These are phyloP conservation scores for Xylaria sp. DNA, from an alignment of 2,329 filamentous ascomycete genomes.

Conservation along the genomic window DNA sequence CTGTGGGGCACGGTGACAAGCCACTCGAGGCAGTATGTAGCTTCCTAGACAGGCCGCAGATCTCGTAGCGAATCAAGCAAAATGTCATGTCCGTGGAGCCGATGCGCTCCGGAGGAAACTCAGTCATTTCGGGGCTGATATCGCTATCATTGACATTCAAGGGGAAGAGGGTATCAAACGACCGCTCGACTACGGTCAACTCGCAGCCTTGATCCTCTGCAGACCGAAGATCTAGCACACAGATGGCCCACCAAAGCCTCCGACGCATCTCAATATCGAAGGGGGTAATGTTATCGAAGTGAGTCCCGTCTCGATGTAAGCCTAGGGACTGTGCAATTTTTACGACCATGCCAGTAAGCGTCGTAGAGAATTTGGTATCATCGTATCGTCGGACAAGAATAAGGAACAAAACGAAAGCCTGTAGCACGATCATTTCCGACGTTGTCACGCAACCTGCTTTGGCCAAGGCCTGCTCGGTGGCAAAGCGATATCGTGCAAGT, in stretches of 20 bases:
- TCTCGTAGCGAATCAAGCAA: constrained; percentile 51
- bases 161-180: constrained; percentile 60
- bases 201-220: constrained; percentile 65
- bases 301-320: constrained; percentile 62
- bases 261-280: constrained; percentile 69
- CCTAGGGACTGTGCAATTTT: constrained; percentile 60
- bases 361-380: constrained; percentile 63
- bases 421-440: constrained; percentile 63
- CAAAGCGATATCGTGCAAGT: constrained; percentile 56
- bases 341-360: constrained; percentile 66
- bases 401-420: constrained; percentile 66
- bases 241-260: constrained; percentile 66
- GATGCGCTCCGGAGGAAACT: constrained; percentile 52
- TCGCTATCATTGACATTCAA: constrained; percentile 64
- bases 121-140: constrained; percentile 53
- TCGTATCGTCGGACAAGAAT: constrained; percentile 58
- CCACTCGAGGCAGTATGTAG: constrained; percentile 47
- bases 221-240: constrained; percentile 63
- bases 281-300: constrained; percentile 57
- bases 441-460: constrained; percentile 66
- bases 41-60: constrained; percentile 48
- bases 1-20: constrained; percentile 41
- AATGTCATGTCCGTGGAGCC: constrained; percentile 61
- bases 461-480: constrained; percentile 64
- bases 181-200: constrained; percentile 51